Evolutionary conservation across 108 stramenopile species (phyloP), one percentile per base, ranked within the genome.

Genomic region (Cyclotella choctawhatcheeana): DNA sequence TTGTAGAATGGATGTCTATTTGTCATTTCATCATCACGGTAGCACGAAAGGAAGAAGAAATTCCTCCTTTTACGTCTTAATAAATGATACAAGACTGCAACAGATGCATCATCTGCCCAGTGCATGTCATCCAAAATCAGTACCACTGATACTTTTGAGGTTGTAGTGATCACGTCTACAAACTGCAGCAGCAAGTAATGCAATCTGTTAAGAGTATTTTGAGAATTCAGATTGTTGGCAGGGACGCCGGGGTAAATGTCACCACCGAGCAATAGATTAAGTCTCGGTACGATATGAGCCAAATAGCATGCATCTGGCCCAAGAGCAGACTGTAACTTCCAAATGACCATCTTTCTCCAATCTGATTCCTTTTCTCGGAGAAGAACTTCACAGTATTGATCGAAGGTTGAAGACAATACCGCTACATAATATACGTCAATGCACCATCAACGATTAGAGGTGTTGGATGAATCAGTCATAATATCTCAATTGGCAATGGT

Each of bases 51-150:
- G 64, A 62, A 30, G 35, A 64, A 31, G 27, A 50, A 37, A 22
- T 17, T 35, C 10, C 13, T 58, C 24, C 27, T n/a, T 4, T 30
- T 16, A 25, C 16, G 21, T 21, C 44, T 16, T 47, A 77, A 14
- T 33, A 71, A 17, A 20, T 40, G 73, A 21, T 37, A 34, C 0
- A 71, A 24, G 30, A 71, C 44, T 1, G 58, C 47, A 35, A 63
- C 20, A 14, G 71, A 64, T 18, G 53, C 52, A 5, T 8, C 29
- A 54, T 77, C 76, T 13, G 69, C 45, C 76, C 76, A 77, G 37
- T 77, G 76, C 12, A 62, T 24, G 53, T 77, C 61, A 48, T 77
- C 76, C 18, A 77, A 10, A 10, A 77, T 53, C 7, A 74, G 47
- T 3, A 37, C 59, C 29, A 74, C 16, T 5, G 51, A 22, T 5